Conservation (phyloP, 768 basidiomycete genomes). For the Hericium alpestre region DNA sequence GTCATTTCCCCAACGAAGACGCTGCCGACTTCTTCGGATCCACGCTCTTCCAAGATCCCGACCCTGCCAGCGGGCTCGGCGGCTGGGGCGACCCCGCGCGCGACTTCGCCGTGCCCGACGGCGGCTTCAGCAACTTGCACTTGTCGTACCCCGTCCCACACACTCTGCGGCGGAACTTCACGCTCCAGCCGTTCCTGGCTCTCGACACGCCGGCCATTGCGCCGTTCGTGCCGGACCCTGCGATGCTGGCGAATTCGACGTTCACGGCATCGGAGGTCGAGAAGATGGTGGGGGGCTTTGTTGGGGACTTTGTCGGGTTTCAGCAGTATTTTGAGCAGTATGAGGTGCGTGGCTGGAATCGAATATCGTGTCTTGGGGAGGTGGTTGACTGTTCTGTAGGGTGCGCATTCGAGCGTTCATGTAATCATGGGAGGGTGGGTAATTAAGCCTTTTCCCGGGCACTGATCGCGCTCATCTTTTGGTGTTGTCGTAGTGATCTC, state of each 20-base stretch:
- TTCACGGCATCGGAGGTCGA: slow-evolving; percentile 17
- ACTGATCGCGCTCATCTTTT: background rate
- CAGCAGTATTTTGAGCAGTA: slow-evolving; percentile 21
- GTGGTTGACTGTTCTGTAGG: slow-evolving; percentile 12
- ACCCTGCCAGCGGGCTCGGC: slow-evolving; percentile 17
- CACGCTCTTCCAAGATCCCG: slow-evolving; percentile 13
- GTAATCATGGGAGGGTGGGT: slow-evolving; percentile 22
- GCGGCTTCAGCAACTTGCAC: slow-evolving; percentile 19
- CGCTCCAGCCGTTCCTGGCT: slow-evolving; percentile 20
- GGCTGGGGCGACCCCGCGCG: slow-evolving; percentile 18
- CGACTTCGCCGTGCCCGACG: slow-evolving; percentile 17
- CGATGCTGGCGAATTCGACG: slow-evolving; percentile 16
- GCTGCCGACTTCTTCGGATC: slow-evolving; percentile 14
- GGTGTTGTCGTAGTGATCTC: slow-evolving; percentile 16
- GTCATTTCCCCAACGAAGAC: slow-evolving; percentile 7
- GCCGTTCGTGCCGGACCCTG: slow-evolving; percentile 14
- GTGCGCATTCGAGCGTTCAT: slow-evolving; percentile 23
- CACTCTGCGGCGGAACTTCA: slow-evolving; percentile 23
- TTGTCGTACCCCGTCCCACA: slow-evolving; percentile 25
- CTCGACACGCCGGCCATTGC: background rate
- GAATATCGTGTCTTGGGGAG: too few relatives aligned
- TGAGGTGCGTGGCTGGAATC: slow-evolving; percentile 12
- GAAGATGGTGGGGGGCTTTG: slow-evolving; percentile 17
- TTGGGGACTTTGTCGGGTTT: slow-evolving; percentile 23
- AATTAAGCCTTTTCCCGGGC: background rate